Conservation (phyloP, 2,329 filamentous ascomycete genomes). For the Furcasterigmium sp. region DNA sequence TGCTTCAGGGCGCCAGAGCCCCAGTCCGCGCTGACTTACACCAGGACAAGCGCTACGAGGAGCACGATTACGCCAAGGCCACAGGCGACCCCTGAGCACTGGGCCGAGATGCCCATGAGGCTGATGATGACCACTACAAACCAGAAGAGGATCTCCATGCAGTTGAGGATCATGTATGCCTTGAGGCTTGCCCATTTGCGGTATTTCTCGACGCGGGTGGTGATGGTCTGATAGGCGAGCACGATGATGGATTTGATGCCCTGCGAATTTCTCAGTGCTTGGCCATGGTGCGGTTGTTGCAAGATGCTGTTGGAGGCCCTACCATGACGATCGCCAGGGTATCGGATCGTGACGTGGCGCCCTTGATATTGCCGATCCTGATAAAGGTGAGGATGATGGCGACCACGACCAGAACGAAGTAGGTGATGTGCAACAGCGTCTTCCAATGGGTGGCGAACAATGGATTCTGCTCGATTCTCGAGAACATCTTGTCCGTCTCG, state of each 20-base stretch:
- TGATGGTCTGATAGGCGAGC: constrained; percentile 32
- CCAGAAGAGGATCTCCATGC: constrained; percentile 37
- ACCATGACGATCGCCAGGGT: constrained; percentile 9
- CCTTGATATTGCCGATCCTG: constrained; percentile 6
- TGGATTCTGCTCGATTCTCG: no score
- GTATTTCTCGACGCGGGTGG: constrained; percentile 24
- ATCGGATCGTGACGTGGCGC: constrained; percentile 1
- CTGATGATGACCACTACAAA: constrained; percentile 17
- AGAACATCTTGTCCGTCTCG: no score
- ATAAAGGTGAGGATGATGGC: constrained; percentile 8
- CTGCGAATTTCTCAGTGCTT: no score
- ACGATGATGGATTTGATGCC: constrained; percentile 31
- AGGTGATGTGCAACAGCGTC: constrained; percentile 5
- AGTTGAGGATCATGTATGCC: constrained; percentile 33
- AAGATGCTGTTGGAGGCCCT: neutral
- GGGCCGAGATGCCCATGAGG: constrained; percentile 5
- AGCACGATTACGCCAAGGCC: neutral
- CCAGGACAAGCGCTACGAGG: neutral
- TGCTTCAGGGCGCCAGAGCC: no score
- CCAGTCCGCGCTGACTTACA: no score
- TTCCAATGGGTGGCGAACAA: no score
- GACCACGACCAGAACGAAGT: neutral
- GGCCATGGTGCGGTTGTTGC: no score
- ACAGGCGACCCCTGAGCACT: constrained; percentile 8
- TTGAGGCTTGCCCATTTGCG: constrained; percentile 31